Percentiles rank a stretch among this genome's conserved stretches.
Conservation (phyloP, 2,329 filamentous ascomycete species). For the Venturia nashicola region DNA sequence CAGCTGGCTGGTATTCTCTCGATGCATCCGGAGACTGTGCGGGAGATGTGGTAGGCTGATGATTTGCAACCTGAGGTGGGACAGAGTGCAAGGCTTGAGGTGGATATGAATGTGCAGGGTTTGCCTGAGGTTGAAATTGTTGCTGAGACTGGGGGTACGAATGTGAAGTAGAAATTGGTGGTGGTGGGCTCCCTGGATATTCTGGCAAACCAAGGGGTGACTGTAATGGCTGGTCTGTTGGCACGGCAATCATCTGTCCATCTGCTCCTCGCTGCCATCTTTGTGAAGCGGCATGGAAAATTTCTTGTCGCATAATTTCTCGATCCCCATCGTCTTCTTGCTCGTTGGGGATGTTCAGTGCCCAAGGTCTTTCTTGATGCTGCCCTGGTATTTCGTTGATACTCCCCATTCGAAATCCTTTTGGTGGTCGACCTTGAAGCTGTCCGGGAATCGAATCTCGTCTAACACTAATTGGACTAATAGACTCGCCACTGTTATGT, state of each 20-base stretch:
- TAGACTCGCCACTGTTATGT: background rate
- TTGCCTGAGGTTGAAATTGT: background rate
- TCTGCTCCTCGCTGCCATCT: slow-evolving; percentile 7
- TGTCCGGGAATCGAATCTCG: background rate
- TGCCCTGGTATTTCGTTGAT: slow-evolving; percentile 7
- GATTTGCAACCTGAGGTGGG: background rate
- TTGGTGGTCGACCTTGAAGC: background rate
- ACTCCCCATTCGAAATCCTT: slow-evolving; percentile 3
- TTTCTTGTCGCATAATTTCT: slow-evolving; percentile 7
- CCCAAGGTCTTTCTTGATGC: slow-evolving; percentile 11
- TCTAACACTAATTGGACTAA: background rate
- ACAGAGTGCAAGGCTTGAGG: background rate
- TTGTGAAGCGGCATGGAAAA: slow-evolving; percentile 6
- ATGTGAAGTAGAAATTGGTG: background rate
- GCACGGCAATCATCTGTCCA: slow-evolving; percentile 5
- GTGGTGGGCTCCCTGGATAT: background rate
- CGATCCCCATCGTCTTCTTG: slow-evolving; percentile 6
- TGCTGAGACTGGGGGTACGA: background rate
- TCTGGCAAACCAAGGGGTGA: background rate
- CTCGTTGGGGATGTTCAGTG: slow-evolving; percentile 3
- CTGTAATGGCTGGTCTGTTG: background rate
- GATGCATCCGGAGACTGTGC: background rate
- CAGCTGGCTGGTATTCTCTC: background rate
- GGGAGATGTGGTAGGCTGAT: background rate
- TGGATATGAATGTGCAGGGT: background rate